Conservation (phyloP, 768 basidiomycete species). For the Bullera alba region DNA sequence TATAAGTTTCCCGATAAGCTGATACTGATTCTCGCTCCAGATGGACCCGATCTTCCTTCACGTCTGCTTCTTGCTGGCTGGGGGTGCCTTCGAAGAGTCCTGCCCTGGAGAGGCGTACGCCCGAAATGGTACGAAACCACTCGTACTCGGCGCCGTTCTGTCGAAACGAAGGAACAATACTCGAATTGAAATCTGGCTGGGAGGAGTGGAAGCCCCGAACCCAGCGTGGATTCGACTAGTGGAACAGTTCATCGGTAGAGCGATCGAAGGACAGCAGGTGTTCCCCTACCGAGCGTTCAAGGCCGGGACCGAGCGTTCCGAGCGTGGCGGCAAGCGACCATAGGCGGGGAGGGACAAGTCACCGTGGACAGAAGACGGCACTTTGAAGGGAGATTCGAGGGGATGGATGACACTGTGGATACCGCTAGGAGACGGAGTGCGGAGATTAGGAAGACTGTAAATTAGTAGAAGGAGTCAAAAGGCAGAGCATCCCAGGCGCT, state of each 20-base stretch:
- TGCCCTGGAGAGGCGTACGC: too few species aligned
- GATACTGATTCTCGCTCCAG: conserved; percentile 14
- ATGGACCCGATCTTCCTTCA: conserved; percentile 33
- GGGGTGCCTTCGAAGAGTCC: conserved; percentile 2
- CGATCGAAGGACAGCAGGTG: neutral
- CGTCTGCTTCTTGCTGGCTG: conserved; percentile 15
- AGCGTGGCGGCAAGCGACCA: too few species aligned
- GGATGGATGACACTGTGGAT: too few species aligned
- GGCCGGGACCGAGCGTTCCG: too few species aligned
- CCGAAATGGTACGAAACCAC: neutral
- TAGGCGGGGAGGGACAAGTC: too few species aligned
- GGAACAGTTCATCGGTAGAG: neutral
- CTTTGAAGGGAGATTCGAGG: too few species aligned
- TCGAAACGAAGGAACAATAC: conserved; percentile 11
- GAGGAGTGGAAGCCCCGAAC: conserved; percentile 4
- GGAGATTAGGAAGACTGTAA: too few species aligned
- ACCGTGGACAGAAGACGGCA: too few species aligned
- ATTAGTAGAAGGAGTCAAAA: too few species aligned
- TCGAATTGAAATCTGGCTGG: conserved; percentile 35
- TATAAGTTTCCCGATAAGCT: neutral
- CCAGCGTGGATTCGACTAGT: conserved; percentile 12
- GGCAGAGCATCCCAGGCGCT: too few species aligned
- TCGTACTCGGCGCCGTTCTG: conserved; percentile 11
- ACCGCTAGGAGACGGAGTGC: too few species aligned
- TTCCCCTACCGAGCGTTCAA: neutral